phyloP scores from a whole-genome alignment of 2,329 filamentous ascomycete genomes.

The Phaeosphaeria sp. region DNA sequence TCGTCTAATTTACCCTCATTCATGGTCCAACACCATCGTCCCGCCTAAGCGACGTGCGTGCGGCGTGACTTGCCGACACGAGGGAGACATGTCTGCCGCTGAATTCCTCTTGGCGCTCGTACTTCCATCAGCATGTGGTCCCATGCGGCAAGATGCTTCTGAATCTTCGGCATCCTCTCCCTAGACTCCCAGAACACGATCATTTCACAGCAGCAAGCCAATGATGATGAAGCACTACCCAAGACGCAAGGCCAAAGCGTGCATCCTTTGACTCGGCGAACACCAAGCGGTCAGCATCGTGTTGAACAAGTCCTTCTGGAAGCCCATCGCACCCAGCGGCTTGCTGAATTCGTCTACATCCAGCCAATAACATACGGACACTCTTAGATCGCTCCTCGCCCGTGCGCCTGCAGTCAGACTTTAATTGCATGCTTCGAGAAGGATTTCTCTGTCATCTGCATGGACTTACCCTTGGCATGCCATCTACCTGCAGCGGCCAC shows the following conservation, averaged over 20 bases:
- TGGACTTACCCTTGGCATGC: conserved; percentile 7
- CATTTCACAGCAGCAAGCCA: not conserved
- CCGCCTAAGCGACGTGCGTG: too few species aligned
- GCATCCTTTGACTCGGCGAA: not conserved
- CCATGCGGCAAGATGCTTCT: not conserved
- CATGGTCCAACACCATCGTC: too few species aligned
- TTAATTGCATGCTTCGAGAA: conserved; percentile 4
- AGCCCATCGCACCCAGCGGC: not conserved
- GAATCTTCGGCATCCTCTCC: not conserved
- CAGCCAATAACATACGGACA: not conserved
- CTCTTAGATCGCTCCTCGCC: not conserved
- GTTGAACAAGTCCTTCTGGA: not conserved
- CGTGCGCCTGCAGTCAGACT: not conserved
- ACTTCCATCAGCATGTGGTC: not conserved
- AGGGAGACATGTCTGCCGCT: not conserved
- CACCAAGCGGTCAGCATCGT: not conserved
- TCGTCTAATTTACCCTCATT: too few species aligned
- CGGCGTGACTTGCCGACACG: too few species aligned
- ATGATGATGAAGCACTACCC: not conserved
- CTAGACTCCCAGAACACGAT: not conserved
- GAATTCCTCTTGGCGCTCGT: not conserved
- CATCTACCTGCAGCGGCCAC: conserved; percentile 13
- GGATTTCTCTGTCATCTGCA: not conserved
- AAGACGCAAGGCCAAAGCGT: not conserved
- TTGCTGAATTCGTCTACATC: not conserved